Evolutionary conservation across 495 filamentous ascomycete species (phyloP).

Genomic region (Neurospora hispaniola): DNA sequence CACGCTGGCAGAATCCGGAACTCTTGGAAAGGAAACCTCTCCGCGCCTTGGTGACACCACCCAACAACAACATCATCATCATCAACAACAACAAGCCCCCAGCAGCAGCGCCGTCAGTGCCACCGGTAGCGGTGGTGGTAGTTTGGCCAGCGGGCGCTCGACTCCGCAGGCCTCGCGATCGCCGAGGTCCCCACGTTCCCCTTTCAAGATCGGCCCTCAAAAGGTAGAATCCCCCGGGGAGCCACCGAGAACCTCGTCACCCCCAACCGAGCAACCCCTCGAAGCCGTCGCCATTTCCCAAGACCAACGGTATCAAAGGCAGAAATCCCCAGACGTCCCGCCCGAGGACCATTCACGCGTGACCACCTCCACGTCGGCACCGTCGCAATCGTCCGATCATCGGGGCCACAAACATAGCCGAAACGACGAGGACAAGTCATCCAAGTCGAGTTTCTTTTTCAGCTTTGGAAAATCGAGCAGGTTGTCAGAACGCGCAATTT

Average conservation of each 20-base stretch:
- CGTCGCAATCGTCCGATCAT: conserved; percentile 10
- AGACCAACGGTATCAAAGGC: conserved; percentile 6
- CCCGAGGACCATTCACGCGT: conserved; percentile 5
- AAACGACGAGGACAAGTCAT: conserved; percentile 24
- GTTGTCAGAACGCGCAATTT: conserved; percentile 27
- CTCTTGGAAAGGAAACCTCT: conserved; percentile 18
- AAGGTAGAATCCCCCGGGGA: conserved; percentile 23
- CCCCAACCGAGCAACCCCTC: background rate
- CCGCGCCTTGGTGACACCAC: conserved; percentile 27
- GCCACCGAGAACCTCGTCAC: conserved; percentile 9
- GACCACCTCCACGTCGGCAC: conserved; percentile 6
- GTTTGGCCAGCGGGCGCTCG: conserved; percentile 2
- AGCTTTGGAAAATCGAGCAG: conserved; percentile 32
- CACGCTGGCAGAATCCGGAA: conserved; percentile 29
- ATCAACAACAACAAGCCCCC: background rate
- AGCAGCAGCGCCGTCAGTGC: background rate
- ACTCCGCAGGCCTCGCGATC: conserved; percentile 32
- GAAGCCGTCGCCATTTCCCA: background rate
- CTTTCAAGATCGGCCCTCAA: conserved; percentile 34
- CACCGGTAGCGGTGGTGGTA: background rate
- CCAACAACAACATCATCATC: conserved; percentile 5
- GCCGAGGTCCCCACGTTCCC: conserved; percentile 43
- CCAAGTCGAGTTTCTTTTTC: conserved; percentile 35
- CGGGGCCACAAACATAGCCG: conserved; percentile 19
- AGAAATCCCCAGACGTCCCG: conserved; percentile 5